Percentiles rank a stretch among this genome's conserved stretches.
phyloP scores from a whole-genome alignment of 1,284 basidiomycete genomes.

The Tilletia setariae region DNA sequence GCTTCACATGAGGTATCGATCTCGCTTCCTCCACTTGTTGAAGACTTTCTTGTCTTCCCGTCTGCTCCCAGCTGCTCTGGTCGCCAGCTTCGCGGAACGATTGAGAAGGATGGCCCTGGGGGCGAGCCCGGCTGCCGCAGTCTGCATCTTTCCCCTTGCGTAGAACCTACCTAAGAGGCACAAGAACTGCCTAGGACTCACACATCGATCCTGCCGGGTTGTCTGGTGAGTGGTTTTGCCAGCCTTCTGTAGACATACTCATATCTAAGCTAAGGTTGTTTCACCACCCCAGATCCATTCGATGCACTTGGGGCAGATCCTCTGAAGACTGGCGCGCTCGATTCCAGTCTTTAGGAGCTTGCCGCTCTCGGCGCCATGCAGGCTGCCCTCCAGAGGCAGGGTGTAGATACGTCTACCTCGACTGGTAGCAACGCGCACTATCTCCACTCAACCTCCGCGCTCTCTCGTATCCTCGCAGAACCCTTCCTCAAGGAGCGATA shows the following conservation, averaged over 20 bases:
- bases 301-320: slow-evolving; percentile 69
- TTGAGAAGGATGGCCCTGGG: slow-evolving; percentile 76
- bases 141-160: slow-evolving; percentile 85
- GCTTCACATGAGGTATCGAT: slow-evolving; percentile 85
- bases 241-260: too few relatives aligned
- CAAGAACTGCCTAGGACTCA: slow-evolving; percentile 85
- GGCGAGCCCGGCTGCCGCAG: slow-evolving; percentile 83
- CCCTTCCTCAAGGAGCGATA: slow-evolving; percentile 89
- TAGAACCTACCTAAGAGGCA: slow-evolving; percentile 94
- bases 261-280: too few relatives aligned
- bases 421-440: slow-evolving; percentile 66
- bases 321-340: slow-evolving; percentile 71
- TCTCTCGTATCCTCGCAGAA: slow-evolving; percentile 81
- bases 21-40: slow-evolving; percentile 88
- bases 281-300: slow-evolving; percentile 67
- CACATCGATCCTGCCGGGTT: slow-evolving; percentile 62
- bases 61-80: slow-evolving; percentile 80
- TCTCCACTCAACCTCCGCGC: slow-evolving; percentile 73
- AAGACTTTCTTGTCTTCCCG: slow-evolving; percentile 87
- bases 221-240: neutral
- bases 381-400: slow-evolving; percentile 16
- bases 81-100: slow-evolving; percentile 92
- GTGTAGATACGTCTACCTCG: neutral
- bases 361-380: slow-evolving; percentile 62
- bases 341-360: slow-evolving; percentile 89